Evolutionary conservation across 495 filamentous ascomycete species (phyloP).

Genomic region (Massariosphaeria phaeospora): DNA sequence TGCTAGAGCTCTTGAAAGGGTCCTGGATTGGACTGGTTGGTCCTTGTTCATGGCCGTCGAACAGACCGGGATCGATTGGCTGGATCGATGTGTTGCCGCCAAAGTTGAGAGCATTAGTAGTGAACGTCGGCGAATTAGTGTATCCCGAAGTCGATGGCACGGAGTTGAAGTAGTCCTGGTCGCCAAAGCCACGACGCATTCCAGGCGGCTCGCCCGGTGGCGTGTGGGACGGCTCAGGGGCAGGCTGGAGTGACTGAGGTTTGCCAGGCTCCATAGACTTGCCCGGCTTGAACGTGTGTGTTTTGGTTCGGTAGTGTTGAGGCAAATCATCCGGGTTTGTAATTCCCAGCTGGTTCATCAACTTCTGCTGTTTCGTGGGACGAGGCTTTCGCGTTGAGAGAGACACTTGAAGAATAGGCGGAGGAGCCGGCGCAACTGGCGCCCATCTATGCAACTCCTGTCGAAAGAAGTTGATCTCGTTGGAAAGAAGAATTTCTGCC

Average conservation of each 20-base stretch:
- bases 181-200: conserved; percentile 9
- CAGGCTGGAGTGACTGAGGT: conserved; percentile 19
- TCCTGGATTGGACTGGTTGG: conserved; percentile 24
- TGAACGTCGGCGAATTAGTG: conserved; percentile 27
- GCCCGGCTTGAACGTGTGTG: conserved; percentile 41
- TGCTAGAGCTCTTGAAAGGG: conserved; percentile 25
- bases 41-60: conserved; percentile 15
- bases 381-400: conserved; percentile 95
- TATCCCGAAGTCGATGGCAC: conserved; percentile 12
- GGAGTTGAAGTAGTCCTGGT: conserved; percentile 24
- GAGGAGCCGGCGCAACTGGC: conserved; percentile 80
- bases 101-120: conserved; percentile 9
- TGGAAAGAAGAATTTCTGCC: conserved; percentile 85
- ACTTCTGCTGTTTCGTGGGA: conserved; percentile 94
- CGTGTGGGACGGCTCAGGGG: conserved; percentile 28
- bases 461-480: conserved; percentile 95
- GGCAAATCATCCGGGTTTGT: conserved; percentile 85
- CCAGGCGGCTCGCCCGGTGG: conserved; percentile 30
- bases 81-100: conserved; percentile 20
- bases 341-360: conserved; percentile 82
- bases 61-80: conserved; percentile 29
- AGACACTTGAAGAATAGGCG: conserved; percentile 76
- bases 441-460: conserved; percentile 95
- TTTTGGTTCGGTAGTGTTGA: conserved; percentile 67
- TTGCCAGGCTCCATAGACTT: conserved; percentile 35